These are phyloP conservation scores for Teunomyces lycoperdinae DNA, from an alignment of 805 yeast species.

Conservation along the genomic window DNA sequence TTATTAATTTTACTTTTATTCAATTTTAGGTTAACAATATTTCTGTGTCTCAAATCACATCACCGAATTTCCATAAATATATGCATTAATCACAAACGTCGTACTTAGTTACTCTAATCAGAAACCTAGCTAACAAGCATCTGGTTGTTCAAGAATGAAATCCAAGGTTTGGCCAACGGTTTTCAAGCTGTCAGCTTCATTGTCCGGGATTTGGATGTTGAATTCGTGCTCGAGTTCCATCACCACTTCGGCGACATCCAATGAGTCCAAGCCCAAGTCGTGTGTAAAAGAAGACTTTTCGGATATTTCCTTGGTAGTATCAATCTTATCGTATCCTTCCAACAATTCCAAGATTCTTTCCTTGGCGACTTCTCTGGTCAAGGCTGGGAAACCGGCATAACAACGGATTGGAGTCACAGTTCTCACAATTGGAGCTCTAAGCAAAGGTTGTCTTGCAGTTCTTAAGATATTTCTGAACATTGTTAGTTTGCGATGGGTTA, in stretches of 20 bases:
- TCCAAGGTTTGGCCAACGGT: conserved; percentile 46
- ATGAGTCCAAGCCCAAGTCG: conserved; percentile 46
- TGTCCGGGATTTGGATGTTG: conserved; percentile 47
- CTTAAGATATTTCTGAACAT: conserved; percentile 35
- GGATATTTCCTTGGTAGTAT: conserved; percentile 32
- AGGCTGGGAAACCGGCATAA: conserved; percentile 58
- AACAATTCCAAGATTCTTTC: conserved; percentile 63
- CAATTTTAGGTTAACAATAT: neutral
- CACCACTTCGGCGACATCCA: conserved; percentile 46
- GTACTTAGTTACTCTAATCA: neutral
- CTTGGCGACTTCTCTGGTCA: conserved; percentile 59
- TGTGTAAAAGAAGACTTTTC: conserved; percentile 36
- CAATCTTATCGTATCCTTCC: conserved; percentile 62
- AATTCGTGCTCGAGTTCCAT: conserved; percentile 49
- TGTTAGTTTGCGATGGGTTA: neutral
- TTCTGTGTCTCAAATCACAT: neutral
- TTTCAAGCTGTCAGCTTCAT: conserved; percentile 45
- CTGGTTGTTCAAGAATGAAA: conserved; percentile 40
- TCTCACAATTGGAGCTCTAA: conserved; percentile 15
- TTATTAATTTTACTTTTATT: neutral
- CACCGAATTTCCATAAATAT: neutral
- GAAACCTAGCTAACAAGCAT: conserved; percentile 28
- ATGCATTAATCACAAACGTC: neutral
- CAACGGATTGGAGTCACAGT: conserved; percentile 20
- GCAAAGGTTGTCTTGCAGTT: conserved; percentile 22